These are phyloP conservation scores for Penicillium tannophilum DNA, from an alignment of 495 filamentous ascomycete genomes.

Conservation along the genomic window DNA sequence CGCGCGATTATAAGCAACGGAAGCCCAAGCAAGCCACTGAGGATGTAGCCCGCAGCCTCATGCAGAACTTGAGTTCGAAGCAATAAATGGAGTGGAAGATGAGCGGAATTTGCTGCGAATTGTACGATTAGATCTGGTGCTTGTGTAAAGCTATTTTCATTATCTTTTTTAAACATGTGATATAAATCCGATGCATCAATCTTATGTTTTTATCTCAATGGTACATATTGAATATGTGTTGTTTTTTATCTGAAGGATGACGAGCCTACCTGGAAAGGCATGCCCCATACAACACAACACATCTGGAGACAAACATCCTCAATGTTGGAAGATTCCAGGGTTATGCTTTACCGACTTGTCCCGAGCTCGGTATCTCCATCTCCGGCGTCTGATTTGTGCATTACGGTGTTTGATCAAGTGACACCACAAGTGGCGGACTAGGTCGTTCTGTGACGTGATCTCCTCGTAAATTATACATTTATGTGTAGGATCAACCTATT, in stretches of 20 bases:
- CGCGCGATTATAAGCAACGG: neutral
- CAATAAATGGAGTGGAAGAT: constrained; percentile 4
- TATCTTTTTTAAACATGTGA: constrained; percentile 33
- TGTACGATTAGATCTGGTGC: constrained; percentile 47
- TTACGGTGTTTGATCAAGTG: neutral
- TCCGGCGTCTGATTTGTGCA: neutral
- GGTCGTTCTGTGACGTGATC: neutral
- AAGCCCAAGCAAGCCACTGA: constrained; percentile 27
- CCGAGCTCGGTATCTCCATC: neutral
- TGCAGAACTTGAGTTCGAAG: constrained; percentile 27
- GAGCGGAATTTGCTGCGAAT: constrained; percentile 10
- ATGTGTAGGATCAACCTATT: too few species aligned
- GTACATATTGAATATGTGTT: neutral
- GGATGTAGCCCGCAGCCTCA: constrained; percentile 39
- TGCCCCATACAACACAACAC: too few species aligned
- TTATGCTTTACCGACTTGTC: too few species aligned
- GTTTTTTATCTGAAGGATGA: neutral
- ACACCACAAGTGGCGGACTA: neutral
- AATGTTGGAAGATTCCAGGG: too few species aligned
- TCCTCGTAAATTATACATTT: neutral
- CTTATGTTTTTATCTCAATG: constrained; percentile 13
- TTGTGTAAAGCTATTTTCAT: constrained; percentile 37
- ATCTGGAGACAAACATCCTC: too few species aligned
- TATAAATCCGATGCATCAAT: constrained; percentile 34
- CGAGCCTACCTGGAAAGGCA: too few species aligned